Evolutionary conservation across 1,284 basidiomycete species (phyloP), one percentile per base, ranked within the genome.

Genomic region (Leccinum subfulvum): DNA sequence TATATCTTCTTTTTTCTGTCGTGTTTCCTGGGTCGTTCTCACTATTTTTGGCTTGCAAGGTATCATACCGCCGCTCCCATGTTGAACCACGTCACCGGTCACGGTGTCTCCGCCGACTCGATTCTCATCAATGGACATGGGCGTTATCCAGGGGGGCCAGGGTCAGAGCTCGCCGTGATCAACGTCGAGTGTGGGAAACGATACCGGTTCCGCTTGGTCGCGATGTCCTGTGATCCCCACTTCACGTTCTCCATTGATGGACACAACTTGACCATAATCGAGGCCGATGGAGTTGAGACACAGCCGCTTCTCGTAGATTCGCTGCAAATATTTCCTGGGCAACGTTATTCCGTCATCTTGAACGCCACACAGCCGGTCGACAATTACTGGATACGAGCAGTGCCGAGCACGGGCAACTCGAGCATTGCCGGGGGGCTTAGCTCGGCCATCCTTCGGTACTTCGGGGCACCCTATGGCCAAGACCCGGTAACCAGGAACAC

Each of bases 401-500:
- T 71, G 7, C 71, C 71, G 4, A 67, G 2, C 30, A 64, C 57
- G 3, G 1, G 18, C 16, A 64, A 63, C 3, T 16, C 67, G 6
- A 58, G 44, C 26, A 77, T 80, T 62, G 59, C 58, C 6, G 74
- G 74, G 8, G 81, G 81, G 2, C 66, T 79, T 14, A 84, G 81
- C 69, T 78, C 78, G 2, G 85, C 84, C 4, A 83, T 88, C 63
- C 69, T 88, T 11, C 79, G 82, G 33, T 88, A 88, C 68, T 65
- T 59, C 0, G 80, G 81, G 9, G 84, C 85, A 3, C 66, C 72
- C 1, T 62, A 59, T 14, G 13, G 23, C 3, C 62, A 55, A 3
- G 82, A 84, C 16, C 85, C 83, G 0, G 77, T 70, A 3, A 77
- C 78, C 0, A 65, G 62, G 1, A 68, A 72, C 30, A 66, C 66